A percentile compares a stretch with the other conserved stretches of the same genome.
These are phyloP conservation scores for Pythium apleroticum DNA, from an alignment of 352 stramenopile genomes.

Conservation along the genomic window DNA sequence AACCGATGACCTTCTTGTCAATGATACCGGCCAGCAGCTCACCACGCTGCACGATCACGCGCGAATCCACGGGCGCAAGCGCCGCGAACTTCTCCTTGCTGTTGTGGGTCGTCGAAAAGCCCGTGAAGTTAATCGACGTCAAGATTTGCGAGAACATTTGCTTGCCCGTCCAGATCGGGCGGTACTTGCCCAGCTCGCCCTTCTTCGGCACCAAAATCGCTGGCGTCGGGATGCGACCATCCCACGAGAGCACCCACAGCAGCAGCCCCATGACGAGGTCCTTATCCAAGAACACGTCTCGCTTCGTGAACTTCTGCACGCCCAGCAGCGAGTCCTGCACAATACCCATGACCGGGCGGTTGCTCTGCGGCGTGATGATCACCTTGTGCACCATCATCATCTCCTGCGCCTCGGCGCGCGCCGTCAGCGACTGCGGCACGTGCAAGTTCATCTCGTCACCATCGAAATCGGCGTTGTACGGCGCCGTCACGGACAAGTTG, in stretches of 20 bases:
- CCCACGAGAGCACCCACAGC: slow-evolving; percentile 97
- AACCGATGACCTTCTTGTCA: slow-evolving; percentile 99
- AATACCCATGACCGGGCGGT: slow-evolving; percentile 99
- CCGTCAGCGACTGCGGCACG: slow-evolving; percentile 96
- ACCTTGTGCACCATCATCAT: slow-evolving; percentile 99
- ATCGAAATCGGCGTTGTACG: slow-evolving; percentile 99
- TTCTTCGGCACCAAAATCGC: slow-evolving; percentile 96
- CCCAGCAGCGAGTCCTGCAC: slow-evolving; percentile 97
- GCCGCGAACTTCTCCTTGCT: slow-evolving; percentile 87
- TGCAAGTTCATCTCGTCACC: slow-evolving; percentile 99
- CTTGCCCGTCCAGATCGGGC: slow-evolving; percentile 97
- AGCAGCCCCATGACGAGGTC: slow-evolving; percentile 98
- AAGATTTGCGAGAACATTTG: slow-evolving; percentile 98
- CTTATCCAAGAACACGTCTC: slow-evolving; percentile 97
- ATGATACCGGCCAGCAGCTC: slow-evolving; percentile 97
- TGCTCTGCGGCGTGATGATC: slow-evolving; percentile 98
- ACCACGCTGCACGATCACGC: slow-evolving; percentile 97
- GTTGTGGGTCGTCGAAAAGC: slow-evolving; percentile 95
- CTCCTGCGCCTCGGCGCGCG: slow-evolving; percentile 96
- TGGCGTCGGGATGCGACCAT: slow-evolving; percentile 96
- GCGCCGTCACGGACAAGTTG: slow-evolving; percentile 97
- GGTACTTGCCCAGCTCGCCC: slow-evolving; percentile 81
- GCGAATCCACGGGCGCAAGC: slow-evolving; percentile 95
- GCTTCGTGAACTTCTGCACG: slow-evolving; percentile 98
- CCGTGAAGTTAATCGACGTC: slow-evolving; percentile 96